Base-by-base conservation (phyloP, 2,329 filamentous ascomycete species). In the Beauveria brongniartii region DNA sequence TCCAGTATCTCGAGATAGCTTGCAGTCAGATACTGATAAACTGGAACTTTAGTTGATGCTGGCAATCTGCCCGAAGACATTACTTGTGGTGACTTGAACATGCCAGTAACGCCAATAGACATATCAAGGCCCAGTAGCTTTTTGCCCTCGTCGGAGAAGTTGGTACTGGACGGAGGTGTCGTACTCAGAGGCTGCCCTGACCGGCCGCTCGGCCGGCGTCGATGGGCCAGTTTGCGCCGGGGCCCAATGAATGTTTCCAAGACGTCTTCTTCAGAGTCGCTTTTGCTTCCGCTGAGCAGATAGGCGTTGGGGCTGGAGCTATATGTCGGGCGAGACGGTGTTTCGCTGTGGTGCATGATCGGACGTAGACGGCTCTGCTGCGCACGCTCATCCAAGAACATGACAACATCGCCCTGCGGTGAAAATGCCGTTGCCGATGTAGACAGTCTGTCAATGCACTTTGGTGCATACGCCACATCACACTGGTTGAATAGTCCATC, bases 181-280 rank as follows among this genome's bases (percentile, higher is more conserved):
- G 81, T 82, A 71, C 80, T 85, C 53, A 84, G 61, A 0, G 72
- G 68, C 54, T 74, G 73, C 14, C 69, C 71, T 12, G 79, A 74
- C 54, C 80, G 77, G 46, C 72, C 72, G 64, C 77, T 79, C 2
- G 72, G 67, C 51, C 77, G 73, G 22, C 80, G 76, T 65, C 74
- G 76, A 62, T 77, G 73, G 47, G 73, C 68, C 18, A 64, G 67
- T 43, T 71, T 74, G 54, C 72, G 74, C 61, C 72, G 76, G 8
- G 81, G 74, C 0, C 80, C 80, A 2, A 87, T 71, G 67, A 88
- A 87, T 63, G 77, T 85, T 3, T 81, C 82, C 6, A 86, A 75
- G 0, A 82, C 82, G 56, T 88, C 85, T 64, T 87, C 85, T 66
- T 88, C 85, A 0, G 85, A 88, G 65, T 87, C 84, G 65, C 84